Conservation (phyloP, 768 basidiomycete species). For the Ramaria sp. region DNA sequence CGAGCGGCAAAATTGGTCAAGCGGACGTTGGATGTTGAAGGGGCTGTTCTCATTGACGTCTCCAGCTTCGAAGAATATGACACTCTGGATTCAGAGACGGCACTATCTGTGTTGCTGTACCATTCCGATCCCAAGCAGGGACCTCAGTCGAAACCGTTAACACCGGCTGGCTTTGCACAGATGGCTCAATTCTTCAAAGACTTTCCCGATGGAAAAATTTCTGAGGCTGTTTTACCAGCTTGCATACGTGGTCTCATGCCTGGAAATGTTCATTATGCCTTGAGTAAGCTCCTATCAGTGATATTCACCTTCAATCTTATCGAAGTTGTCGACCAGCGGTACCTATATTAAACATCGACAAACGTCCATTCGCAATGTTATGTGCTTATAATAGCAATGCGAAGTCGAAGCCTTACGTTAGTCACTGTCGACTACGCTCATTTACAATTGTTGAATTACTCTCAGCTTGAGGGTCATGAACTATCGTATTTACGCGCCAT, state of each 20-base stretch:
- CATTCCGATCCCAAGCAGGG: conserved; percentile 48
- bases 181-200: conserved; percentile 70
- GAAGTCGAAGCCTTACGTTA: conserved; percentile 70
- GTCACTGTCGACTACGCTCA: conserved; percentile 14
- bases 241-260: conserved; percentile 76
- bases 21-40: conserved; percentile 85
- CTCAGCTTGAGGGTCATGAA: conserved; percentile 77
- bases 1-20: conserved; percentile 85
- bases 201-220: conserved; percentile 78
- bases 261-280: conserved; percentile 71
- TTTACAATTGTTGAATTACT: background rate
- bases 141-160: conserved; percentile 44
- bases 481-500: conserved; percentile 88
- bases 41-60: conserved; percentile 86
- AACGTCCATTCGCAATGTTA: conserved; percentile 81
- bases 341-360: conserved; percentile 88
- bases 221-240: conserved; percentile 77
- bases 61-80: conserved; percentile 85
- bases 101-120: conserved; percentile 60
- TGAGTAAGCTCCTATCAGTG: conserved; percentile 45
- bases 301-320: background rate
- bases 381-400: conserved; percentile 86
- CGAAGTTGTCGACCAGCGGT: conserved; percentile 41
- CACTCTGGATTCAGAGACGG: conserved; percentile 44
- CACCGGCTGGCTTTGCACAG: conserved; percentile 60